phyloP scores from a whole-genome alignment of 768 basidiomycete species.

The Chalciporus piperatus region DNA sequence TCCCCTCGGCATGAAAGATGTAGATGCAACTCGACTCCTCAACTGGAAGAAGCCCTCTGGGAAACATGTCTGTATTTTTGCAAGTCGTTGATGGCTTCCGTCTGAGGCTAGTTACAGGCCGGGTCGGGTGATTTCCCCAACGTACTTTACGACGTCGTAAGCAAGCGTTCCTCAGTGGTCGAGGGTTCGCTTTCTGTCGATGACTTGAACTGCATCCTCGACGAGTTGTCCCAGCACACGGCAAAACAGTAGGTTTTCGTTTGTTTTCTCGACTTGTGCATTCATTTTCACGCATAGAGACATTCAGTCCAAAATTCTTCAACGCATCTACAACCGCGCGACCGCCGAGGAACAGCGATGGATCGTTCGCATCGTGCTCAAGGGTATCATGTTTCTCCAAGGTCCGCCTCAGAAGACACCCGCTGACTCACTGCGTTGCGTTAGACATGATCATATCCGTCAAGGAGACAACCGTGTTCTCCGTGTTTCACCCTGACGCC shows the following conservation, averaged over 20 bases:
- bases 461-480: slow-evolving; percentile 90
- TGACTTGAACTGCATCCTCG: slow-evolving; percentile 77
- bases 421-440: not conserved
- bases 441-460: slow-evolving; percentile 89
- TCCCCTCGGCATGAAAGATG: slow-evolving; percentile 74
- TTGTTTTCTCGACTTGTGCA: not conserved
- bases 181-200: slow-evolving; percentile 77
- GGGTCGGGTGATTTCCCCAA: slow-evolving; percentile 85
- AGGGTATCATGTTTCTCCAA: slow-evolving; percentile 51
- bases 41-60: slow-evolving; percentile 90
- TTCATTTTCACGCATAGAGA: slow-evolving; percentile 48
- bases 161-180: slow-evolving; percentile 76
- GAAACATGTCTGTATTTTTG: slow-evolving; percentile 47
- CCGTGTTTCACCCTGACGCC: slow-evolving; percentile 92
- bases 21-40: slow-evolving; percentile 75
- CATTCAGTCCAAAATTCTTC: slow-evolving; percentile 69
- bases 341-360: slow-evolving; percentile 91
- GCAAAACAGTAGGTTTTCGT: slow-evolving; percentile 63
- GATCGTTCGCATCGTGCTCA: slow-evolving; percentile 94
- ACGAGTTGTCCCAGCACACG: slow-evolving; percentile 67
- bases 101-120: slow-evolving; percentile 40
- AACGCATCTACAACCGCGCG: slow-evolving; percentile 70
- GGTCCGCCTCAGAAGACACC: not conserved
- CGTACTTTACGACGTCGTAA: slow-evolving; percentile 84
- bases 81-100: not conserved